Evolutionary conservation across 1,284 basidiomycete species (phyloP).

Genomic region (Ceratobasidium sp.): DNA sequence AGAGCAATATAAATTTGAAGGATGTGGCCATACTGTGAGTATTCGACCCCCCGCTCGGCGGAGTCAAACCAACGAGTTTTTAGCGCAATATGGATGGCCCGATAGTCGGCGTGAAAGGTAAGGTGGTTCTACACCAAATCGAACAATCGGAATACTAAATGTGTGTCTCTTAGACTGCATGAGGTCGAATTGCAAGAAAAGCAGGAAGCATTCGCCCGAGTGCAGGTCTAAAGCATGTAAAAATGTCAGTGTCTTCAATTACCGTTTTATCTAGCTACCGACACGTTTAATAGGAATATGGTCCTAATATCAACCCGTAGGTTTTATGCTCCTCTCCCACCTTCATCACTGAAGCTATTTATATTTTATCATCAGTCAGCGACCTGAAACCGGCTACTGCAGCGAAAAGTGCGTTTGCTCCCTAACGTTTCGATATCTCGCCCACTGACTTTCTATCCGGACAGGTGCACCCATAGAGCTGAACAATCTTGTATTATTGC

Average conservation of each 20-base stretch:
- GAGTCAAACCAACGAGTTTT: too few relatives aligned
- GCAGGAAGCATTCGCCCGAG: constrained; percentile 26
- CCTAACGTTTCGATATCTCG: not conserved
- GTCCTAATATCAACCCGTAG: constrained; percentile 31
- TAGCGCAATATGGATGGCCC: constrained; percentile 33
- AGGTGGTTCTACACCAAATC: too few relatives aligned
- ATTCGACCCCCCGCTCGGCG: too few relatives aligned
- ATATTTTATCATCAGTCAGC: not conserved
- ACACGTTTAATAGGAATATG: constrained; percentile 5
- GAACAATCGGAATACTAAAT: too few relatives aligned
- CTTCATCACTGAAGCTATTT: not conserved
- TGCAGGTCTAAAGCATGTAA: constrained; percentile 38
- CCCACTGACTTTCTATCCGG: not conserved
- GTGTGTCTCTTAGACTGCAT: constrained; percentile 9
- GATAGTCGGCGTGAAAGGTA: constrained; percentile 34
- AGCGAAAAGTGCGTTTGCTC: constrained; percentile 32
- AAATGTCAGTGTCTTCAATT: not conserved
- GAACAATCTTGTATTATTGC: constrained; percentile 20
- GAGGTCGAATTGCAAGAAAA: constrained; percentile 29
- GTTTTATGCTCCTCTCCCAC: not conserved
- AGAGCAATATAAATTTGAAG: constrained; percentile 33
- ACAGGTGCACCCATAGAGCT: not conserved
- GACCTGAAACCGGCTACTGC: constrained; percentile 37
- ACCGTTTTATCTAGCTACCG: not conserved
- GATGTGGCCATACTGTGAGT: constrained; percentile 34